phyloP scores from a whole-genome alignment of 768 basidiomycete genomes.

The Pisolithus microcarpus region DNA sequence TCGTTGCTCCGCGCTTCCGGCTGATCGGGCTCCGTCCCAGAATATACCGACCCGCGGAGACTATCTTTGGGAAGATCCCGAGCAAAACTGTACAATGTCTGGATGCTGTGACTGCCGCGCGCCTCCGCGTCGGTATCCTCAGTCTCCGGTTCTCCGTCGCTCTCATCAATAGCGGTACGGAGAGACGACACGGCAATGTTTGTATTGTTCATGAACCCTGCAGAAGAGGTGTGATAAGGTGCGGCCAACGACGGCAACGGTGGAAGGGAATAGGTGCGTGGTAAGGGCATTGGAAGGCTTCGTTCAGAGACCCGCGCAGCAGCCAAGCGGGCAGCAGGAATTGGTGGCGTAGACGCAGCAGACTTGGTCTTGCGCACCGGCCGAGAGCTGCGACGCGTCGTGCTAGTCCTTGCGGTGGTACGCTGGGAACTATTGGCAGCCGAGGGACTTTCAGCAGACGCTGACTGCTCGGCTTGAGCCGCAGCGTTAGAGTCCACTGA shows the following conservation, averaged over 20 bases:
- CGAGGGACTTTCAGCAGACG: conserved; percentile 15
- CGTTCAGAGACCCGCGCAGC: conserved; percentile 28
- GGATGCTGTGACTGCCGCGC: conserved; percentile 20
- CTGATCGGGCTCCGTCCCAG: conserved; percentile 17
- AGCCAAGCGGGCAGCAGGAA: conserved; percentile 27
- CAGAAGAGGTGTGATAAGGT: conserved; percentile 21
- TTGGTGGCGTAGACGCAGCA: conserved; percentile 29
- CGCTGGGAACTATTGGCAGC: conserved; percentile 12
- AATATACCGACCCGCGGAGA: conserved; percentile 17
- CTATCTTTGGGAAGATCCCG: conserved; percentile 23
- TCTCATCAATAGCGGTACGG: conserved; percentile 29
- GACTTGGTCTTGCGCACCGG: conserved; percentile 30
- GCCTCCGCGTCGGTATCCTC: conserved; percentile 25
- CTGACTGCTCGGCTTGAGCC: conserved; percentile 18
- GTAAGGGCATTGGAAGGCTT: conserved; percentile 22
- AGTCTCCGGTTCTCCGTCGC: conserved; percentile 27
- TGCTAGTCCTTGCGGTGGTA: conserved; percentile 15
- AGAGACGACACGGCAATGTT: conserved; percentile 31
- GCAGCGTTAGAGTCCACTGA: conserved; percentile 24
- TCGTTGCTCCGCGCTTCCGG: conserved; percentile 17
- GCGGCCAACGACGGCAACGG: conserved; percentile 24
- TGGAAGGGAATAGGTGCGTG: conserved; percentile 28
- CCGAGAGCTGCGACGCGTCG: conserved; percentile 23
- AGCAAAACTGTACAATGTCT: conserved; percentile 28
- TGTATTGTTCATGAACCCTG: conserved; percentile 29